Evolutionary conservation across 140 eudicot genomes (phyloP).

Genomic region (Oenanthe javanica): DNA sequence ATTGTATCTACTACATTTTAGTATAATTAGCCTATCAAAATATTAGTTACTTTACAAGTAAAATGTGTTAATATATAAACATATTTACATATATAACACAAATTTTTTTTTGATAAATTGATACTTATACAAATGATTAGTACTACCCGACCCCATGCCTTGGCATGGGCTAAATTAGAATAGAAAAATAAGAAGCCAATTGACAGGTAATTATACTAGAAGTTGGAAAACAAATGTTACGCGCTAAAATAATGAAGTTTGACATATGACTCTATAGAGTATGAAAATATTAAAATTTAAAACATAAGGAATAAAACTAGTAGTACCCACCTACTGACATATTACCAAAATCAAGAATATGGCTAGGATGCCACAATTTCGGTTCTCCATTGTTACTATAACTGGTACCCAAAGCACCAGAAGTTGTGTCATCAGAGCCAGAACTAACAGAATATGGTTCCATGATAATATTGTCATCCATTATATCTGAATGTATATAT

Average conservation of each 20-base stretch:
- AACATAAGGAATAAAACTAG: neutral
- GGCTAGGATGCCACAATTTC: constrained; percentile 59
- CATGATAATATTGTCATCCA: constrained; percentile 91
- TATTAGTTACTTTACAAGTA: neutral
- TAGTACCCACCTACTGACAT: constrained; percentile 62
- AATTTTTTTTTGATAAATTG: too few species aligned
- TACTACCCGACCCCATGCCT: neutral
- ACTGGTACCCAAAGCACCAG: constrained; percentile 13
- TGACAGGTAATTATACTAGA: neutral
- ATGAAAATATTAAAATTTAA: neutral
- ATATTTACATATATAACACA: neutral
- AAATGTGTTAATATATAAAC: neutral
- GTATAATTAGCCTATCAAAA: neutral
- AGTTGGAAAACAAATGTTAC: neutral
- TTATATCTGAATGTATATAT: constrained; percentile 90
- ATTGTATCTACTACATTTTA: neutral
- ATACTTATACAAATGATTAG: neutral
- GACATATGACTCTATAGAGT: neutral
- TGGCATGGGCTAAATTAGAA: neutral
- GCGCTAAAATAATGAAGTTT: neutral
- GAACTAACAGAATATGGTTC: constrained; percentile 26
- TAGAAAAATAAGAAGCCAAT: neutral
- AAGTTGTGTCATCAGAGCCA: constrained; percentile 12
- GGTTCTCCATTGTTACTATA: constrained; percentile 14
- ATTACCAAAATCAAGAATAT: constrained; percentile 89